phyloP scores from a whole-genome alignment of 108 stramenopile genomes.

The Cylindrotheca closterium region DNA sequence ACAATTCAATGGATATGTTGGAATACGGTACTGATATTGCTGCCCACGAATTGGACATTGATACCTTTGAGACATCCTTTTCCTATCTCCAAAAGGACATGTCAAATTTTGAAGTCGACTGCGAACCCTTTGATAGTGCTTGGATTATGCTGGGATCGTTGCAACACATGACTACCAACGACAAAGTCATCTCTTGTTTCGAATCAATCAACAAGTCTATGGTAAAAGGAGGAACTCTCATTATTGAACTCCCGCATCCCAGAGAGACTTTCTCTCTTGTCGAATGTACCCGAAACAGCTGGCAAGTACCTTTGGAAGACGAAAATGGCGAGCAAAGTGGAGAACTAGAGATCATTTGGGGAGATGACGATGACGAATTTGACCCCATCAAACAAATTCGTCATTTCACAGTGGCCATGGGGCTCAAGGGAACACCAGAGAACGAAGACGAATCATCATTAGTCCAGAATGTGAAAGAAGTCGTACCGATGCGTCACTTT shows the following conservation, averaged over 20 bases:
- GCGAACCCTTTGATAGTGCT: slow-evolving; percentile 55
- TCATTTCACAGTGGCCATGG: slow-evolving; percentile 71
- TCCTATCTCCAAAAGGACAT: slow-evolving; percentile 63
- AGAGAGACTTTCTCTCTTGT: slow-evolving; percentile 79
- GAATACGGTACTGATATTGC: slow-evolving; percentile 59
- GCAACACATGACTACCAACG: slow-evolving; percentile 77
- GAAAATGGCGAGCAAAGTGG: slow-evolving; percentile 64
- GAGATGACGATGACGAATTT: slow-evolving; percentile 80
- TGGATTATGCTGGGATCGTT: slow-evolving; percentile 82
- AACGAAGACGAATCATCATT: slow-evolving; percentile 18
- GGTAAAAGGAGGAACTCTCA: slow-evolving; percentile 51
- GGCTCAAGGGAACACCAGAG: slow-evolving; percentile 41
- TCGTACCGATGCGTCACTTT: slow-evolving; percentile 81
- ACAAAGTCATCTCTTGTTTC: slow-evolving; percentile 70
- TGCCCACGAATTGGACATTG: slow-evolving; percentile 37
- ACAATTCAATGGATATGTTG: slow-evolving; percentile 69
- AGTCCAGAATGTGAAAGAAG: slow-evolving; percentile 49
- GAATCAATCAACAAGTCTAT: slow-evolving; percentile 38
- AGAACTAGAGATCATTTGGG: slow-evolving; percentile 78
- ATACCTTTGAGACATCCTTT: slow-evolving; percentile 24
- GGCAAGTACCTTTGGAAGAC: slow-evolving; percentile 73
- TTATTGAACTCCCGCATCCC: slow-evolving; percentile 84
- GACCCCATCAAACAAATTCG: slow-evolving; percentile 79
- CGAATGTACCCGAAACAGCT: slow-evolving; percentile 76
- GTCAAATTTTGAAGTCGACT: slow-evolving; percentile 37